Base-by-base conservation (phyloP, 1,284 basidiomycete species). In the Takashimella koratensis region DNA sequence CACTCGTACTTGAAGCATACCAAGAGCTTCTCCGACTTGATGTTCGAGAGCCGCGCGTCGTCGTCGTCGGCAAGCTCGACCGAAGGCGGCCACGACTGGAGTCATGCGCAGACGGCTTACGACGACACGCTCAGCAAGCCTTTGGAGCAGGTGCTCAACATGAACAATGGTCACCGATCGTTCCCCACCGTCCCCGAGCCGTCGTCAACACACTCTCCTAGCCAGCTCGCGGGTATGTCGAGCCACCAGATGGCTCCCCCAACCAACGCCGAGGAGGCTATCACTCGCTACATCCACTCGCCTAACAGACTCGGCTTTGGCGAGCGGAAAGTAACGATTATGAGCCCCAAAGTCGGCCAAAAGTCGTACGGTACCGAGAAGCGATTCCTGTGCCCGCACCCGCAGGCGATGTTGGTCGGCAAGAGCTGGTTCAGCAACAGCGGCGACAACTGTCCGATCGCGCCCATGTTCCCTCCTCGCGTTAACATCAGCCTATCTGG, bases 301-400 rank as follows among this genome's bases (percentile, higher is more conserved):
- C 80, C 84, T 22, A 96, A 96, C 73, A 84, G 92, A 22, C 82
- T 97, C 47, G 87, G 87, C 1, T 87, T 90, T 64, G 94, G 94
- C 45, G 94, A 98, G 76, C 84, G 92, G 49, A 93, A 90, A 11
- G 84, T 98, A 57, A 87, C 96, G 54, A 88, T 98, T 67, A 92
- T 96, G 88, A 94, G 91, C 22, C 91, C 89, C 71, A 92, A 89
- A 70, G 92, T 97, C 40, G 95, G 91, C 2, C 95, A 98, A 79
- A 96, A 97, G 74, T 92, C 89, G 19, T 98, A 98, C 69, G 93
- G 92, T 40, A 92, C 87, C 11, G 94, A 98, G 76, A 96, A 97
- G 76, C 84, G 94, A 47, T 97, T 97, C 81, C 82, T 98, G 13
- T 96, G 93, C 69, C 95, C 95, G 2, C 94, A 93, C 50, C 94